Conservation (phyloP, 83 land plant species). For the Diphasiastrum complanatum region DNA sequence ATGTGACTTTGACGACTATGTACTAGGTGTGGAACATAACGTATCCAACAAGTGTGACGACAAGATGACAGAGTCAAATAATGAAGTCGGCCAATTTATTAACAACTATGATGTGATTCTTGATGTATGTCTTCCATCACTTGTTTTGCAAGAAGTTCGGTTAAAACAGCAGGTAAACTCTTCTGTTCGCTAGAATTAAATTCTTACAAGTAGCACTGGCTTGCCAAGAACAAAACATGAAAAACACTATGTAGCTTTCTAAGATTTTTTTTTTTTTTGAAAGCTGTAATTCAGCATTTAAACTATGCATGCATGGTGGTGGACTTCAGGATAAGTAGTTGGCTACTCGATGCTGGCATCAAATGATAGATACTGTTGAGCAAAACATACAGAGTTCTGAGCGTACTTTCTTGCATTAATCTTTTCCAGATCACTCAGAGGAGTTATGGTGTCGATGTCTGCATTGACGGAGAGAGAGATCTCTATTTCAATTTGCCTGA, state of each 20-base stretch:
- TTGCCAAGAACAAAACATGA: too few relatives aligned
- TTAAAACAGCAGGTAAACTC: conserved; percentile 22
- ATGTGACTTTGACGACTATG: conserved; percentile 26
- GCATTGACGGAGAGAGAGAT: conserved; percentile 31
- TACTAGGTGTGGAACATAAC: not conserved
- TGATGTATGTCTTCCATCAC: conserved; percentile 30
- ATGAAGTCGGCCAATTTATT: conserved; percentile 15
- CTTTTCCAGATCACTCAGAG: conserved; percentile 23
- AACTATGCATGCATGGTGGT: not conserved
- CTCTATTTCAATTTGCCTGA: conserved; percentile 18
- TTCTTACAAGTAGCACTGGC: not conserved
- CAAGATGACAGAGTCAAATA: not conserved
- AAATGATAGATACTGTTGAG: not conserved
- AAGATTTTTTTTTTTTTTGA: not conserved
- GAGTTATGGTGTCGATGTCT: conserved; percentile 22
- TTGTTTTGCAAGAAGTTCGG: conserved; percentile 14
- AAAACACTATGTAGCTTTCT: not conserved
- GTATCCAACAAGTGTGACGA: not conserved
- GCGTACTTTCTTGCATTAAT: not conserved
- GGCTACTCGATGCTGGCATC: not conserved
- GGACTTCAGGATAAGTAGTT: not conserved
- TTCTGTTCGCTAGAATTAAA: not conserved
- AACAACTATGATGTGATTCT: conserved; percentile 30
- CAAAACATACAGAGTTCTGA: not conserved
- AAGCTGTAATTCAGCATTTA: not conserved